These are phyloP conservation scores for Aspergillus transmontanensis DNA, from an alignment of 2,329 filamentous ascomycete species.

Conservation along the genomic window DNA sequence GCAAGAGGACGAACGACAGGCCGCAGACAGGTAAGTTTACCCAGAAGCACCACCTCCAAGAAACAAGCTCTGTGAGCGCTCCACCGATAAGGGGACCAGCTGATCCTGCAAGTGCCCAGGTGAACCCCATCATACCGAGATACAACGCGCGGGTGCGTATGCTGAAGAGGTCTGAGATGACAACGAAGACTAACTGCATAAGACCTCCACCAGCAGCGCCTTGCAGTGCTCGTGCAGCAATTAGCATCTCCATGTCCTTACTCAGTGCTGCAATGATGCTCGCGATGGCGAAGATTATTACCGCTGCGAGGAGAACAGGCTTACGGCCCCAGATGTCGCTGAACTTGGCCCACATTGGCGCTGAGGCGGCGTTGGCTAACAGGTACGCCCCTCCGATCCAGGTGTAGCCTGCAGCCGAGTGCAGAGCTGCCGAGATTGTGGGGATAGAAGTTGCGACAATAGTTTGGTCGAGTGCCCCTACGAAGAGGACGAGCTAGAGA, in stretches of 20 bases:
- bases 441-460: conserved; percentile 65
- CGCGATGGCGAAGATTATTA: conserved; percentile 52
- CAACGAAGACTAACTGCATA: conserved; percentile 55
- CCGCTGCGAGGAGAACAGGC: conserved; percentile 52
- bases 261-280: conserved; percentile 55
- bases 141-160: conserved; percentile 53
- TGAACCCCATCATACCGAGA: conserved; percentile 54
- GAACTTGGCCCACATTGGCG: conserved; percentile 70
- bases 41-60: conserved; percentile 56
- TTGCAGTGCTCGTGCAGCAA: conserved; percentile 56
- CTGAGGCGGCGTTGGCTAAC: conserved; percentile 68
- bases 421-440: conserved; percentile 62
- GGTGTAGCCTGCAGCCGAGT: conserved; percentile 70
- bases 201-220: conserved; percentile 58
- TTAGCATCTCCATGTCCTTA: conserved; percentile 53
- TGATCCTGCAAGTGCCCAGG: conserved; percentile 59
- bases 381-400: conserved; percentile 79
- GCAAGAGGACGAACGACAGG: conserved; percentile 40
- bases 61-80: conserved; percentile 44
- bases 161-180: conserved; percentile 59
- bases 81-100: conserved; percentile 58
- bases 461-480: conserved; percentile 47
- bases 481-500: conserved; percentile 21
- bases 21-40: neutral
- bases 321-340: conserved; percentile 35